A percentile compares a stretch with the other conserved stretches of the same genome.
phyloP scores from a whole-genome alignment of 306 rosid species.

The Vigna mungo region DNA sequence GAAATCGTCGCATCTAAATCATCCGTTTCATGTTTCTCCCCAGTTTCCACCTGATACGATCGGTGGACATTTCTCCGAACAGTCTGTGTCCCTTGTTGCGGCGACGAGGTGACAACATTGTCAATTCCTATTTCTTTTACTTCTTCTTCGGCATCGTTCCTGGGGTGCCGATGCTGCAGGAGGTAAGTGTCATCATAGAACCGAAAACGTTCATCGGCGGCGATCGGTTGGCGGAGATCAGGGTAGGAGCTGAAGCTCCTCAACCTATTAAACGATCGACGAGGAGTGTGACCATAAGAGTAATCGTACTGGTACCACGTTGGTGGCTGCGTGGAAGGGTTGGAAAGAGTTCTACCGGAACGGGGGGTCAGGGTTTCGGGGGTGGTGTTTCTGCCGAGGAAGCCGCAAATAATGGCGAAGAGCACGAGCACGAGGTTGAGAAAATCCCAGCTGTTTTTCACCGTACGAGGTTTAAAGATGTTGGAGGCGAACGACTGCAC shows the following conservation, averaged over 20 bases:
- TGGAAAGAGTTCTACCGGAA: constrained; percentile 35
- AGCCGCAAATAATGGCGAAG: constrained; percentile 88
- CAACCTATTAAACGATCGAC: constrained; percentile 44
- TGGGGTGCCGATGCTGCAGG: constrained; percentile 42
- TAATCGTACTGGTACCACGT: constrained; percentile 47
- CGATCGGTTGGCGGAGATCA: constrained; percentile 70
- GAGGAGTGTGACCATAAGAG: neutral
- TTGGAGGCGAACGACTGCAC: constrained; percentile 61
- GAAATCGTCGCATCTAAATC: neutral
- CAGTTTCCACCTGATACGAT: neutral
- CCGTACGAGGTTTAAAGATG: constrained; percentile 64
- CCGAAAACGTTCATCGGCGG: constrained; percentile 56
- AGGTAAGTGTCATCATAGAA: constrained; percentile 55
- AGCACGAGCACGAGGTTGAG: constrained; percentile 81
- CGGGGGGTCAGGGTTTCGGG: constrained; percentile 38
- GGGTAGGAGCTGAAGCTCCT: constrained; percentile 80
- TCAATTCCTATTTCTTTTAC: constrained; percentile 28
- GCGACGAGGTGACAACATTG: constrained; percentile 37
- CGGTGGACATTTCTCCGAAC: neutral
- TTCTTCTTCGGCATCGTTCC: constrained; percentile 47
- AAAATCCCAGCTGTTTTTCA: constrained; percentile 79
- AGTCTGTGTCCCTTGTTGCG: neutral
- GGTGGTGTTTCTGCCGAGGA: constrained; percentile 62
- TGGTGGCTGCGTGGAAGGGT: constrained; percentile 53
- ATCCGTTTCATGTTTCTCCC: neutral